phyloP scores from a whole-genome alignment of 805 yeast genomes.

The Sugiyamaella qingdaonensis region DNA sequence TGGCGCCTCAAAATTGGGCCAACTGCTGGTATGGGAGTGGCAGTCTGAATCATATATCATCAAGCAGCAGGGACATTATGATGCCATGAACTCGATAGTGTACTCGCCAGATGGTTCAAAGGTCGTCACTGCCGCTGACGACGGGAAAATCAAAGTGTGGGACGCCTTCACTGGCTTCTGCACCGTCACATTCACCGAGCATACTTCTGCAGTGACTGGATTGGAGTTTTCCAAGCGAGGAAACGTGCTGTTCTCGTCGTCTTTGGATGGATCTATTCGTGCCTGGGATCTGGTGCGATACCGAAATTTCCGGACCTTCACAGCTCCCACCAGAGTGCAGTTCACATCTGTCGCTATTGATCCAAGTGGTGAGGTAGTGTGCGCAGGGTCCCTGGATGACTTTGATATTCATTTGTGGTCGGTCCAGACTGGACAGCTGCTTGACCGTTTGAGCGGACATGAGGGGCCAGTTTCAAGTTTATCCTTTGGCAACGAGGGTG shows the following conservation, averaged over 20 bases:
- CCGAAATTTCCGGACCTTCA: slow-evolving; percentile 90
- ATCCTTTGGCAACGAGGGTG: slow-evolving; percentile 69
- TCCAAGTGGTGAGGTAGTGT: slow-evolving; percentile 94
- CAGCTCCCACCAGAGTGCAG: slow-evolving; percentile 84
- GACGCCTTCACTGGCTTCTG: slow-evolving; percentile 91
- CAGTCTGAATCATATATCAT: slow-evolving; percentile 92
- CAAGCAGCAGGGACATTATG: slow-evolving; percentile 97
- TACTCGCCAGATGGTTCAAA: slow-evolving; percentile 95
- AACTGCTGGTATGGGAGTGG: slow-evolving; percentile 95
- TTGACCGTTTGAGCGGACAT: slow-evolving; percentile 87
- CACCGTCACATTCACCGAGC: slow-evolving; percentile 87
- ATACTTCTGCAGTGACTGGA: slow-evolving; percentile 81
- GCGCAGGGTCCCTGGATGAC: slow-evolving; percentile 88
- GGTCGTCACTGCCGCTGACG: slow-evolving; percentile 91
- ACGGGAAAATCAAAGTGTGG: slow-evolving; percentile 96
- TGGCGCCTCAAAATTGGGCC: slow-evolving; percentile 90
- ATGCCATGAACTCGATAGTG: slow-evolving; percentile 73
- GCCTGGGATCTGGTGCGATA: slow-evolving; percentile 95
- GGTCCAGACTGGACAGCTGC: slow-evolving; percentile 88
- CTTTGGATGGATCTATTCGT: slow-evolving; percentile 92
- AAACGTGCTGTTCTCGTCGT: slow-evolving; percentile 84
- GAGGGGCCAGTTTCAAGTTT: slow-evolving; percentile 91
- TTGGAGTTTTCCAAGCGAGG: slow-evolving; percentile 86
- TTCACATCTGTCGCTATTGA: slow-evolving; percentile 89
- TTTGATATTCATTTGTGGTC: slow-evolving; percentile 96